Evolutionary conservation across 768 basidiomycete species (phyloP), one percentile per base, ranked within the genome.

Genomic region (Russula sp.): DNA sequence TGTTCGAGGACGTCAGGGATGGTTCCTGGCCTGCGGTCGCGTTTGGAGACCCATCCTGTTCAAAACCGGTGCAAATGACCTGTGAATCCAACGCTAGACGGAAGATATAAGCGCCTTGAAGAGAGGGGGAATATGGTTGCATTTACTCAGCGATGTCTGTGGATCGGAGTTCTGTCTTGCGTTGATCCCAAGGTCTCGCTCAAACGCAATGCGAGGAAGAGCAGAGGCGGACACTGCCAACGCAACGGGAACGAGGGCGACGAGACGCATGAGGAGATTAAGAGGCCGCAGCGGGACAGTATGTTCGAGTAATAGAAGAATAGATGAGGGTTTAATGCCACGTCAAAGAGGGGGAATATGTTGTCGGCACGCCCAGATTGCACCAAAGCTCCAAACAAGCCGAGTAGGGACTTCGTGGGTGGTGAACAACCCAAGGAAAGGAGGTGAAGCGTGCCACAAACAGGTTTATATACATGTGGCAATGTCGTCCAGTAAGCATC

Each of bases 1-100:
- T 87, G 78, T 87, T 86, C 46, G 69, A 71, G 40, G 83, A 83
- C 5, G 83, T 84, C 34, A 79, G 67, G 13, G 82, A 82, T 1
- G 79, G 71, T 38, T 79, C 79, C 71, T 85, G 83, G 30, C 82
- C 84, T 34, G 72, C 72, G 1, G 34, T 36, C 3, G n/a, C 49
- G 49, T 55, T 49, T 20, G 75, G 75, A 72, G 82, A 80, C n/a
- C 84, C 84, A 63, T 85, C 73, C 49, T 80, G 77, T 13, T 73
- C 75, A 70, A 83, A 83, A 24, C 79, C 79, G 18, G 66, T 71
- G 11, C 77, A 76, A 62, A 84, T 75, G 8, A 84, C 80, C 5
- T 66, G 68, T 7, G 79, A 76, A 65, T 83, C 80, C 28, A 85
- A 74, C 3, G 79, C 61, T 62, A n/a, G 18, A 56, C 7, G 26